A percentile compares a stretch with the other conserved stretches of the same genome.
Evolutionary conservation across 1,284 basidiomycete species (phyloP).

Genomic region (Pseudozyma sp.): DNA sequence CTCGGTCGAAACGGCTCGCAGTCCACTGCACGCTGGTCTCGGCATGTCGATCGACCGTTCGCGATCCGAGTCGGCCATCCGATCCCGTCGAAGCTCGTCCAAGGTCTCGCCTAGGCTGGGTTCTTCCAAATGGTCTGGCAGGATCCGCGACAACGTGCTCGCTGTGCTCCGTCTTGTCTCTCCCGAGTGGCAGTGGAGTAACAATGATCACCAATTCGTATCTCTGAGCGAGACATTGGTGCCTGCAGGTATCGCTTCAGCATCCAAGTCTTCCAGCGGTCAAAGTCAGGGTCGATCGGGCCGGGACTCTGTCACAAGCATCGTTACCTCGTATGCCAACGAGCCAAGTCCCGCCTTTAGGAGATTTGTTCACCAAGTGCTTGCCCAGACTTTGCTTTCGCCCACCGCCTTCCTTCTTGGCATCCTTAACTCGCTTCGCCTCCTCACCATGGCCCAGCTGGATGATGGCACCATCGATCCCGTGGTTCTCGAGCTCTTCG

Average conservation of each 20-base stretch:
- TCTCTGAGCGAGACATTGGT: slow-evolving; percentile 40
- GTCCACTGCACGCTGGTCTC: slow-evolving; percentile 23
- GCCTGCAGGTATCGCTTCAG: slow-evolving; percentile 11
- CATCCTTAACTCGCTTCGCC: slow-evolving; percentile 60
- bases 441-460: slow-evolving; percentile 50
- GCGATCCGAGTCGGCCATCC: slow-evolving; percentile 38
- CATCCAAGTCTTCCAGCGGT: slow-evolving; percentile 23
- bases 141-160: slow-evolving; percentile 45
- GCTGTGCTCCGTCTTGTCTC: slow-evolving; percentile 53
- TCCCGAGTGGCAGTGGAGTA: slow-evolving; percentile 57
- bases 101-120: slow-evolving; percentile 26
- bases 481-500: slow-evolving; percentile 61
- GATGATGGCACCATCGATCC: slow-evolving; percentile 50
- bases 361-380: slow-evolving; percentile 65
- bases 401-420: slow-evolving; percentile 64
- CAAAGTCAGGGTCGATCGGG: slow-evolving; percentile 23
- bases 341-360: slow-evolving; percentile 66
- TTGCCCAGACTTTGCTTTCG: slow-evolving; percentile 65
- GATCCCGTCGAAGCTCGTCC: slow-evolving; percentile 30
- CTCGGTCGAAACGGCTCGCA: slow-evolving; percentile 29
- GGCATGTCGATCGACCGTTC: slow-evolving; percentile 39
- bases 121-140: slow-evolving; percentile 43
- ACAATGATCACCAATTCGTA: slow-evolving; percentile 50
- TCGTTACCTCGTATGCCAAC: slow-evolving; percentile 43
- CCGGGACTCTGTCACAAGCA: slow-evolving; percentile 31